Conservation (phyloP, 2,329 filamentous ascomycete species). For the Aspergillus unguis region DNA sequence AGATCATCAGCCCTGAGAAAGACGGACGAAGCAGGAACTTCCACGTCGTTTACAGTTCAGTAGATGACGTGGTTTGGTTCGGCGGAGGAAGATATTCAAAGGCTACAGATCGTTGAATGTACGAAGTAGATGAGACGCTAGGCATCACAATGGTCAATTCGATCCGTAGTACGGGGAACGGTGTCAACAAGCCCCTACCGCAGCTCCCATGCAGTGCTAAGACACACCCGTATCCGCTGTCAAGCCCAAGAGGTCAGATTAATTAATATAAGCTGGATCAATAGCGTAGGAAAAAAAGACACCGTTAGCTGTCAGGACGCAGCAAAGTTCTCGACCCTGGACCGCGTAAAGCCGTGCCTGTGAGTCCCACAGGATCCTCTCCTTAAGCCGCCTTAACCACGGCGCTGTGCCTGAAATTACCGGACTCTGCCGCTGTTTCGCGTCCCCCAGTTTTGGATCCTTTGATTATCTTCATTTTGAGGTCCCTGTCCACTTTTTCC, state of each 20-base stretch:
- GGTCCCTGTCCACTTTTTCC: neutral
- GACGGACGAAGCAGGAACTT: neutral
- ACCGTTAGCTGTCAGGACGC: constrained; percentile 12
- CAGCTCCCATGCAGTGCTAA: neutral
- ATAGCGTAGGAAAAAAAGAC: constrained; percentile 6
- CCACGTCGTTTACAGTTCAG: neutral
- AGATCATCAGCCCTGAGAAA: neutral
- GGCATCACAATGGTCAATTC: too few species aligned
- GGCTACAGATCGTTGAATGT: too few species aligned
- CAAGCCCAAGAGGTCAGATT: neutral
- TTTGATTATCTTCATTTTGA: neutral
- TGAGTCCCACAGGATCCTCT: constrained; percentile 3
- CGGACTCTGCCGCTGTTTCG: constrained; percentile 5
- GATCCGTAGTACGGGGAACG: neutral
- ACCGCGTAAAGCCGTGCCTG: constrained; percentile 1
- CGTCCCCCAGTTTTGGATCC: neutral
- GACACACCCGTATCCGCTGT: too few species aligned
- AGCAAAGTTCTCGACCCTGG: neutral
- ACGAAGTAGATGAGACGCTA: too few species aligned
- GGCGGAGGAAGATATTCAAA: too few species aligned
- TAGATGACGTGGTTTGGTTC: neutral
- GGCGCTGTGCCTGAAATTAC: constrained; percentile 3
- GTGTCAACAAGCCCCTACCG: neutral
- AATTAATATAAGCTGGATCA: neutral
- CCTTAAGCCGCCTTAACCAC: neutral